Base-by-base conservation (phyloP, 2,329 filamentous ascomycete genomes). In the Penicillium aurantiogriseum region DNA sequence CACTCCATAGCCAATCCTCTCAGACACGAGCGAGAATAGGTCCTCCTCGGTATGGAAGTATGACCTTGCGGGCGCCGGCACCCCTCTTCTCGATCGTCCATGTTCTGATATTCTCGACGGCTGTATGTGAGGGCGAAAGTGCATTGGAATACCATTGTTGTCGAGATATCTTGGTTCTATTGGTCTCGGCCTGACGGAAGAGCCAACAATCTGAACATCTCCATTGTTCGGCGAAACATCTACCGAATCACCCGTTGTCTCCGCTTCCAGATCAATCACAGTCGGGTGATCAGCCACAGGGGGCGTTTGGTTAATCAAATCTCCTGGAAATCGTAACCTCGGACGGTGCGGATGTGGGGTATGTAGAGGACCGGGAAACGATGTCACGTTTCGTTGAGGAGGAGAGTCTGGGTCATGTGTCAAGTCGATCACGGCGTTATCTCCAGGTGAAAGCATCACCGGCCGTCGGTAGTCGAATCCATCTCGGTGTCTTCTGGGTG, bases 391-490 rank as follows among this genome's bases (percentile, higher is more conserved):
- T 44, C 52, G 51, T 42, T 65, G 62, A 27, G 71, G 66, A 27
- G 71, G 72, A n/a, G 69, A 70, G 42, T 77, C 76, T 0, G 76
- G 71, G 8, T 80, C 79, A 25, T 77, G 71, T 17, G 79, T 81
- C 21, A 81, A 66, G 62, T 81, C 78, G 35, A 81, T 80, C 17
- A 52, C 50, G 9, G 79, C 71, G 49, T 76, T 71, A 45, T 70
- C 69, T 11, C 56, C 58, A 23, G 64, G 52, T n/a, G 68, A 57
- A n/a, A 63, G 74, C 4, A 72, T 75, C 17, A 76, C 70, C 1
- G 84, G 84, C 58, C 81, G 75, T 57, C 83, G 75, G 60, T 77
- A 82, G 61, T 86, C 84, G 44, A 79, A 73, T 4, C 83, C 83
- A 72, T 85, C 81, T n/a, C 83, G 71, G 81, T 60, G 77, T 73